Conservation (phyloP, 2,329 filamentous ascomycete genomes). For the Lachnellula suecica region DNA sequence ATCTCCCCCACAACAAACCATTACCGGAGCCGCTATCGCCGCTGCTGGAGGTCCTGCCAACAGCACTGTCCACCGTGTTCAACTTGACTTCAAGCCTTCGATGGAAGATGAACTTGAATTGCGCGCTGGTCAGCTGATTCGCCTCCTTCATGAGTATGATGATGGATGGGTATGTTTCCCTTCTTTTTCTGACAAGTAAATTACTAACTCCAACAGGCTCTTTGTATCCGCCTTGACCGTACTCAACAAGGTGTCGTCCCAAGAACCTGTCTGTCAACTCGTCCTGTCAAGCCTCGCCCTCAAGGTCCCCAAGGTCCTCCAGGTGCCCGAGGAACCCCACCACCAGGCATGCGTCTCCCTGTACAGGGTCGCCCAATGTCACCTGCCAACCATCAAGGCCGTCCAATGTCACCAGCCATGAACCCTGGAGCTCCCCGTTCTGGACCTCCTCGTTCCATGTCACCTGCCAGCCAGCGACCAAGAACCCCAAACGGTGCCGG, state of each 20-base stretch:
- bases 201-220: conserved; percentile 58
- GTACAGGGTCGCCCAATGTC: conserved; percentile 5
- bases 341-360: conserved; percentile 22
- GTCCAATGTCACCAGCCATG: conserved; percentile 20
- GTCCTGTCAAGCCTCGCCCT: conserved; percentile 64
- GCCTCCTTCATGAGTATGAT: conserved; percentile 92
- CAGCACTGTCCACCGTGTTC: conserved; percentile 80
- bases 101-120: conserved; percentile 90
- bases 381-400: neutral
- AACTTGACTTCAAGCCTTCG: conserved; percentile 90
- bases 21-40: conserved; percentile 58
- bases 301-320: conserved; percentile 28
- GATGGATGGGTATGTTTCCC: conserved; percentile 82
- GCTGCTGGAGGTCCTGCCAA: conserved; percentile 59
- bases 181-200: neutral
- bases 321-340: conserved; percentile 27
- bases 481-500: conserved; percentile 17
- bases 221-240: conserved; percentile 87
- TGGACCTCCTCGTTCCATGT: conserved; percentile 17
- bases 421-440: conserved; percentile 18
- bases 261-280: conserved; percentile 87
- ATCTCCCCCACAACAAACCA: conserved; percentile 44
- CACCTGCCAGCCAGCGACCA: conserved; percentile 18
- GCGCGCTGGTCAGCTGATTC: conserved; percentile 77
- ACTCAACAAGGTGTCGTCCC: conserved; percentile 92